Percentiles rank a stretch among this genome's conserved stretches.
Conservation (phyloP, 441 rosid species). For the Euphorbia schlechtendalii region DNA sequence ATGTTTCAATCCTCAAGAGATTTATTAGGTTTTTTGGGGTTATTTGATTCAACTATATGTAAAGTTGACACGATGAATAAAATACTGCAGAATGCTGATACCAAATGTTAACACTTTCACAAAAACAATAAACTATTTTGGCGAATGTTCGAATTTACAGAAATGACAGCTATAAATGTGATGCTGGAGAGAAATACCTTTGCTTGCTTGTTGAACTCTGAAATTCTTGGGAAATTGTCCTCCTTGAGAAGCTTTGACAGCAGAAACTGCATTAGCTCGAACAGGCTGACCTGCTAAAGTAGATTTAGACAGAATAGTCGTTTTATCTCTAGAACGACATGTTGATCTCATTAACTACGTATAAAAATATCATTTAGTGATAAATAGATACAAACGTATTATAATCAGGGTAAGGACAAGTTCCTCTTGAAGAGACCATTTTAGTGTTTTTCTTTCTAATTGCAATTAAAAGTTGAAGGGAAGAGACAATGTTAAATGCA, state of each 20-base stretch:
- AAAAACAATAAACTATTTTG: not conserved
- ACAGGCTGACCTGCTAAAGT: conserved; percentile 18
- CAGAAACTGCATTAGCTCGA: conserved; percentile 7
- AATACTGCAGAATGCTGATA: not conserved
- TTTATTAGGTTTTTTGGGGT: not conserved
- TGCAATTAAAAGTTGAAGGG: no score
- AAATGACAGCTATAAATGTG: not conserved
- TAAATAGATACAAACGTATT: no score
- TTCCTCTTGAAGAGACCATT: no score
- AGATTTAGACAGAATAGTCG: not conserved
- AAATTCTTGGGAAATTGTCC: conserved; percentile 10
- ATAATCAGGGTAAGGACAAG: no score
- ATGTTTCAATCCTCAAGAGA: not conserved
- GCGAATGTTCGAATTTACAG: not conserved
- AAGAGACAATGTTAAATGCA: no score
- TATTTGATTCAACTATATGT: not conserved
- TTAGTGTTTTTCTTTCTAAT: no score
- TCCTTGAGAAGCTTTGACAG: conserved; percentile 11
- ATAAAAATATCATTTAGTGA: not conserved
- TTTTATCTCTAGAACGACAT: not conserved
- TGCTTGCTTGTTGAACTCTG: conserved; percentile 16
- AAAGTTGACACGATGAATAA: not conserved
- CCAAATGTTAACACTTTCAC: not conserved
- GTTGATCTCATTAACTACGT: not conserved
- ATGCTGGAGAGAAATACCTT: conserved; percentile 5